Evolutionary conservation across 768 basidiomycete species (phyloP), one percentile per base, ranked within the genome.

Genomic region (Pisolithus tinctorius): DNA sequence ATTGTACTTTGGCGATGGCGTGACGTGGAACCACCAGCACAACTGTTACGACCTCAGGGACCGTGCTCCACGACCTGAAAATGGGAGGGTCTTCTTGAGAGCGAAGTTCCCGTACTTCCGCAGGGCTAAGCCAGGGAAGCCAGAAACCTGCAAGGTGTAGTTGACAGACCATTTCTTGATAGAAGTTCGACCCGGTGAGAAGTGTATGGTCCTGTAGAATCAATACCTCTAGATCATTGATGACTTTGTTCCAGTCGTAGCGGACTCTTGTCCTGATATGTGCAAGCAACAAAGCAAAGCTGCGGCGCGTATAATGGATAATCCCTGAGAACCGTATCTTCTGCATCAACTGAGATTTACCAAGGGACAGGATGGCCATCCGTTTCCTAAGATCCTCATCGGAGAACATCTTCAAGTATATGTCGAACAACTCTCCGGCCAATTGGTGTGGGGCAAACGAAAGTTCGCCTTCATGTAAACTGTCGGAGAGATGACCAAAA

Each of bases 101-200:
- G 13, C 41, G 56, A 30, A 65, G 31, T 26, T 47, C 20, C 27
- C n/a, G 55, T 38, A 61, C 17, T 42, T 4, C 25, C 41, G 11
- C 38, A 29, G 51, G 57, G 13, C 51, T 26, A 8, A 26, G 42
- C 13, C 60, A 56, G 57, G 58, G 57, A 53, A 57, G 54, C 26
- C 57, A 40, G 20, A 64, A 63, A 3, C 69, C 71, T 26, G 71
- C 61, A 13, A 71, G 64, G 53, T 79, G 69, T 4, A 79, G 61
- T n/a, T 76, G 70, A 16, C 67, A 59, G 45, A 68, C 74, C 46
- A 82, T 60, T 40, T 82, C 80, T 51, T 80, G 77, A 52, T 71
- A 69, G 51, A 71, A 64, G 41, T 66, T 61, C 23, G 55, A 62
- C 36, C 55, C 67, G 48, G 69, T 27, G 37, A 66, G 42, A 25